Evolutionary conservation across 2,329 filamentous ascomycete genomes (phyloP).

Genomic region (Aspergillus carbonarius): DNA sequence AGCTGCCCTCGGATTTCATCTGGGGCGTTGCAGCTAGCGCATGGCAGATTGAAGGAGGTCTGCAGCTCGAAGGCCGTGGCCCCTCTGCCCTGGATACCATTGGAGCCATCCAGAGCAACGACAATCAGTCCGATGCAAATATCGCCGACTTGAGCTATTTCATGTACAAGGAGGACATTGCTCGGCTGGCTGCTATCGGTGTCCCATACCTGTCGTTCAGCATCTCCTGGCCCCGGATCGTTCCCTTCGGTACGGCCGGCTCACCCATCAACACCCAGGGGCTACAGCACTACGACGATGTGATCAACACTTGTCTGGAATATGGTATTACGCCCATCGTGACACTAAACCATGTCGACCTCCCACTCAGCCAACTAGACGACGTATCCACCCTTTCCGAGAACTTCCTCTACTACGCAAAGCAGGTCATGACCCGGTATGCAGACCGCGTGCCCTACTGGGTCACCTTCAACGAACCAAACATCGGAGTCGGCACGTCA

Average conservation of each 20-base stretch:
- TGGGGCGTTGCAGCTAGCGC: conserved; percentile 46
- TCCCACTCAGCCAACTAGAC: conserved; percentile 25
- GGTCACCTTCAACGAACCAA: conserved; percentile 45
- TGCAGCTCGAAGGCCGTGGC: conserved; percentile 41
- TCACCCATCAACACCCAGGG: conserved; percentile 49
- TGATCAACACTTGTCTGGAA: conserved; percentile 46
- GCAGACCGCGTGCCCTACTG: conserved; percentile 43
- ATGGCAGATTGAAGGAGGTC: conserved; percentile 48
- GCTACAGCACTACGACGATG: conserved; percentile 50
- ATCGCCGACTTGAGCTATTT: conserved; percentile 53
- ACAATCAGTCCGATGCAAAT: conserved; percentile 44
- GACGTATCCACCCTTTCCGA: conserved; percentile 41
- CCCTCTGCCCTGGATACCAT: conserved; percentile 43
- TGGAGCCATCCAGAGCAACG: conserved; percentile 14
- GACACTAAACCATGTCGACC: conserved; percentile 41
- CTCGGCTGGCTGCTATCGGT: conserved; percentile 39
- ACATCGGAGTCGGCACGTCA: conserved; percentile 33
- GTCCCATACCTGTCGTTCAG: conserved; percentile 46
- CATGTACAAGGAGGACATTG: conserved; percentile 50
- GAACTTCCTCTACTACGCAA: conserved; percentile 39
- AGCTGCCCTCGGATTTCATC: conserved; percentile 40
- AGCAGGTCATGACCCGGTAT: conserved; percentile 39
- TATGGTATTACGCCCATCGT: conserved; percentile 47
- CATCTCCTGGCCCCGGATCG: conserved; percentile 50
- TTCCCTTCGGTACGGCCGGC: conserved; percentile 47